These are phyloP conservation scores for Tylopilus sp. DNA, from an alignment of 1,284 basidiomycete species.

Conservation along the genomic window DNA sequence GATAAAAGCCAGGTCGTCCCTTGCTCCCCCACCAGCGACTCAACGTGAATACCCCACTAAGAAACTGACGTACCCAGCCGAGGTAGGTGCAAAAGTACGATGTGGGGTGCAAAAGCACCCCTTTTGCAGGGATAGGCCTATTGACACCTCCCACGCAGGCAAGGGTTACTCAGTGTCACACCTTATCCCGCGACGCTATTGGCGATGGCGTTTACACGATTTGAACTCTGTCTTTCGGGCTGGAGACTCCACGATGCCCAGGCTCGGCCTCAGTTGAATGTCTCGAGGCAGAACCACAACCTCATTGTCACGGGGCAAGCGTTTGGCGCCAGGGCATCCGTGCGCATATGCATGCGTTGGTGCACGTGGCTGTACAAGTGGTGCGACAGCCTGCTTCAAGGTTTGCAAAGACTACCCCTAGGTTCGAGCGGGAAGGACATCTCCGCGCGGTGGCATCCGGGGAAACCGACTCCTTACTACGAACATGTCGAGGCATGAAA, in stretches of 20 bases:
- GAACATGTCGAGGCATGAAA: conserved; percentile 1
- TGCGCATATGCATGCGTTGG: conserved; percentile 24
- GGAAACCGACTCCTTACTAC: not conserved
- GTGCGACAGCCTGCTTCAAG: conserved; percentile 12
- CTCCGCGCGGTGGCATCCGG: not conserved
- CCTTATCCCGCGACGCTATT: not conserved
- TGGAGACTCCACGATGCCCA: conserved; percentile 27
- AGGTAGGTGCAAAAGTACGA: conserved; percentile 7
- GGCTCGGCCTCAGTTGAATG: conserved; percentile 25
- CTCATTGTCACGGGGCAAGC: conserved; percentile 29
- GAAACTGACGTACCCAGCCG: not conserved
- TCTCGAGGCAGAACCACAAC: conserved; percentile 27
- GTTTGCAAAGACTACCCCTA: conserved; percentile 5
- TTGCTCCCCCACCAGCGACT: not conserved
- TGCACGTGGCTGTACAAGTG: conserved; percentile 24
- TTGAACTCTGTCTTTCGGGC: conserved; percentile 26
- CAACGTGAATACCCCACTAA: not conserved
- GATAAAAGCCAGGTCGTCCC: conserved; percentile 20
- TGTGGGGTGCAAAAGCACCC: not conserved
- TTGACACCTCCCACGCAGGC: conserved; percentile 10
- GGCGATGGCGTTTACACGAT: conserved; percentile 28
- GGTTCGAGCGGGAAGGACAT: conserved; percentile 7
- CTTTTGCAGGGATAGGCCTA: not conserved
- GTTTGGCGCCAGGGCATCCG: conserved; percentile 27
- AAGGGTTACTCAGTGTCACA: not conserved